These are phyloP conservation scores for Rubia occidens DNA, from an alignment of 305 asterid genomes.

Conservation along the genomic window DNA sequence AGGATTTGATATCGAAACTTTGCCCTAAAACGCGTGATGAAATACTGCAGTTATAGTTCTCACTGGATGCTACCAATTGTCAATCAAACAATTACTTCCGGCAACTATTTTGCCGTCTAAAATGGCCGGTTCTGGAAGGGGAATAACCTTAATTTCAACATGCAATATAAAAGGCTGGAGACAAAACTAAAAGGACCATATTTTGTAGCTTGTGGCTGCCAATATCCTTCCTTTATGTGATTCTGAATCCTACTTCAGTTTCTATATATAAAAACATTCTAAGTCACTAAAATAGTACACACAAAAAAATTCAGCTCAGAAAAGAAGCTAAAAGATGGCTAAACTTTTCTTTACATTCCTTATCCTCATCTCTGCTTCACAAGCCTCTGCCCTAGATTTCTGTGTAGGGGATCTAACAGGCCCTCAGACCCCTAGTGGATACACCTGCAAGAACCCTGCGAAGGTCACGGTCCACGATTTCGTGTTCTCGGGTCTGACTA, in stretches of 20 bases:
- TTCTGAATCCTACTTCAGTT: neutral
- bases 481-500: conserved; percentile 39
- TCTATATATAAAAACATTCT: neutral
- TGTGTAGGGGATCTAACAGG: conserved; percentile 47
- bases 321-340: conserved; percentile 31
- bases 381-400: conserved; percentile 53
- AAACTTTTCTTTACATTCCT: conserved; percentile 22
- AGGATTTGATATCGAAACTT: neutral
- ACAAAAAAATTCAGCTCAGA: neutral
- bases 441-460: conserved; percentile 49
- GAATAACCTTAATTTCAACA: neutral
- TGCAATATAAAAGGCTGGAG: neutral
- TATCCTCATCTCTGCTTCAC: conserved; percentile 20
- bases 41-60: neutral
- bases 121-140: conserved; percentile 25
- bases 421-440: conserved; percentile 50
- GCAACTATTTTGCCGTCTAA: conserved; percentile 9
- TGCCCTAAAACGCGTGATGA: neutral
- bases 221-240: neutral
- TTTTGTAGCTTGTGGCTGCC: conserved; percentile 9
- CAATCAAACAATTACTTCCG: conserved; percentile 9
- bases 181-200: conserved; percentile 23
- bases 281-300: neutral
- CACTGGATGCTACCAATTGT: conserved; percentile 1
- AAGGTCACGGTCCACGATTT: conserved; percentile 43